Evolutionary conservation across 1,284 basidiomycete species (phyloP).

Genomic region (Boletus smithii): DNA sequence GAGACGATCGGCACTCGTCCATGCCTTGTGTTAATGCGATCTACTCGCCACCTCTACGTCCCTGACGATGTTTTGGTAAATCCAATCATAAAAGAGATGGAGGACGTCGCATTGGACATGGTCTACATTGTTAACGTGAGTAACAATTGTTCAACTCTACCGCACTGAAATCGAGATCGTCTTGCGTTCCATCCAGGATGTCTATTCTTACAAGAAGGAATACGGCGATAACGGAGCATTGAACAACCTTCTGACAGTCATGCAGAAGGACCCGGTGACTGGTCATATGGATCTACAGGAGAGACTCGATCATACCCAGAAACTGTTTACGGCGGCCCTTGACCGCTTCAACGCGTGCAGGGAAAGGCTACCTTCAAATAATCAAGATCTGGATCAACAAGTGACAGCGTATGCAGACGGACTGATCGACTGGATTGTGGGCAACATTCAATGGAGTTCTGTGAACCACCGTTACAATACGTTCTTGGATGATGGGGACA

Average conservation of each 20-base stretch:
- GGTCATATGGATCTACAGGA: slow-evolving; percentile 20
- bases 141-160: background rate
- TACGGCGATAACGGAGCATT: slow-evolving; percentile 26
- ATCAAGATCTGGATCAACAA: slow-evolving; percentile 16
- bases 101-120: slow-evolving; percentile 27
- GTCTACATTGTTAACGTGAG: slow-evolving; percentile 30
- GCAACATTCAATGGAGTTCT: slow-evolving; percentile 31
- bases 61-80: slow-evolving; percentile 23
- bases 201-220: slow-evolving; percentile 33
- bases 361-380: slow-evolving; percentile 19
- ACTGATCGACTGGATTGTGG: slow-evolving; percentile 25
- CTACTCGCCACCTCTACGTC: slow-evolving; percentile 29
- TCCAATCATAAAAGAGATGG: slow-evolving; percentile 28
- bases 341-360: slow-evolving; percentile 23
- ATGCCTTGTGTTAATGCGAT: slow-evolving; percentile 30
- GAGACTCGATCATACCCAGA: slow-evolving; percentile 14
- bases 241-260: slow-evolving; percentile 25
- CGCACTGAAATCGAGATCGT: background rate
- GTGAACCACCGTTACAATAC: slow-evolving; percentile 28
- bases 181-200: slow-evolving; percentile 18
- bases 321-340: slow-evolving; percentile 18
- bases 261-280: slow-evolving; percentile 15
- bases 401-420: slow-evolving; percentile 28
- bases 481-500: slow-evolving; percentile 26
- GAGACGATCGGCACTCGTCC: slow-evolving; percentile 30